phyloP scores from a whole-genome alignment of 169 alveolate species.

The Eimeria sp. region DNA sequence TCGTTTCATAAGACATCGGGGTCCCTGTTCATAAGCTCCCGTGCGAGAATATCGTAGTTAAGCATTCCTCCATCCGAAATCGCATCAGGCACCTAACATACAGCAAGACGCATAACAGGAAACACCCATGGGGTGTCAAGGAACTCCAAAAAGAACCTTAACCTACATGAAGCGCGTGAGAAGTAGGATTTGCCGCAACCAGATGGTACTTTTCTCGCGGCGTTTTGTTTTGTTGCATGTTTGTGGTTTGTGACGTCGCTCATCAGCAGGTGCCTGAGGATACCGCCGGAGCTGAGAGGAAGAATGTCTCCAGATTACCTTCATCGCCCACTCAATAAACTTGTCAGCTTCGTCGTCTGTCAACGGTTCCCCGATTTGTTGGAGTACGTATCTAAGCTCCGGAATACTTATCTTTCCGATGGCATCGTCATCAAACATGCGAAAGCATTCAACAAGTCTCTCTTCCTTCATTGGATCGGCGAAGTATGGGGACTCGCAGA shows the following conservation, averaged over 20 bases:
- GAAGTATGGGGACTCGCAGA: constrained; percentile 74
- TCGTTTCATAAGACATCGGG: constrained; percentile 57
- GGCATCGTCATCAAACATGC: constrained; percentile 77
- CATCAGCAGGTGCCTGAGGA: not conserved
- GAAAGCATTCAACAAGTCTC: constrained; percentile 64
- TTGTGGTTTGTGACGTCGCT: too few species aligned
- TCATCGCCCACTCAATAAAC: constrained; percentile 79
- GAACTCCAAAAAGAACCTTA: not conserved
- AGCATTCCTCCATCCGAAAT: constrained; percentile 70
- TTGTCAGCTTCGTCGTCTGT: constrained; percentile 82
- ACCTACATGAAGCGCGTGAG: not conserved
- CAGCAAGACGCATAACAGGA: not conserved
- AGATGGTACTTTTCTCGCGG: not conserved
- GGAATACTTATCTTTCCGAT: constrained; percentile 54
- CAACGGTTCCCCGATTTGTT: constrained; percentile 77
- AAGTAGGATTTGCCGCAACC: not conserved
- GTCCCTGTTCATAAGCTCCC: constrained; percentile 78
- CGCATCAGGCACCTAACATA: constrained; percentile 78
- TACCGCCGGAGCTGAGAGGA: not conserved
- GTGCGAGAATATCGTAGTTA: constrained; percentile 63
- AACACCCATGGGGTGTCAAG: not conserved
- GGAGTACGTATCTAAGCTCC: constrained; percentile 69
- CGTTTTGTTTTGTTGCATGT: not conserved
- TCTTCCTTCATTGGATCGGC: constrained; percentile 82
- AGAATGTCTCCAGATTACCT: not conserved